Evolutionary conservation across 768 basidiomycete species (phyloP).

Genomic region (Phylloporus arenicola): DNA sequence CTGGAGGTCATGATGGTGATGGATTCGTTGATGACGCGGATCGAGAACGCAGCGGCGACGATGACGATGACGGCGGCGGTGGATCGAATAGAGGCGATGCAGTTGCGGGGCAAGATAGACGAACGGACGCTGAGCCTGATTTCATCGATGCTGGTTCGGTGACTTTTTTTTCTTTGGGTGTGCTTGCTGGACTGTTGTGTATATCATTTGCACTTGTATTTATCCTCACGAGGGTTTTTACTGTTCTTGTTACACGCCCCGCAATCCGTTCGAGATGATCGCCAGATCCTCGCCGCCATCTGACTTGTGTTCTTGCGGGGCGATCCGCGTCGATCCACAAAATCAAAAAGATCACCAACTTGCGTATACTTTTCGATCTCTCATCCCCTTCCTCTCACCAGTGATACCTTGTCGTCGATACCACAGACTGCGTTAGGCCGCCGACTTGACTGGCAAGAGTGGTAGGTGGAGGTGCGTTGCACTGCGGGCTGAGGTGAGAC

Average conservation of each 20-base stretch:
- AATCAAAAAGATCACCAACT: too few species aligned
- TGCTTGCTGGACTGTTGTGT: background rate
- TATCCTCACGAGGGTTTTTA: too few species aligned
- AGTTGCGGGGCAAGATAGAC: slow-evolving; percentile 38
- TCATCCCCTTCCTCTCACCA: too few species aligned
- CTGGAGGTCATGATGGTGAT: slow-evolving; percentile 68
- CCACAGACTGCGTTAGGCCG: too few species aligned
- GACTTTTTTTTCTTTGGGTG: slow-evolving; percentile 2
- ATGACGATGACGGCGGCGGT: slow-evolving; percentile 12
- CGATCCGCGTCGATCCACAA: background rate
- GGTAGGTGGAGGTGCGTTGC: too few species aligned
- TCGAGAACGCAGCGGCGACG: slow-evolving; percentile 63
- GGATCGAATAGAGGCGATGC: slow-evolving; percentile 29
- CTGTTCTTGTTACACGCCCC: too few species aligned
- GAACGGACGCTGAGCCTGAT: slow-evolving; percentile 45
- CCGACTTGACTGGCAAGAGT: too few species aligned
- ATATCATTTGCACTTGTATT: background rate
- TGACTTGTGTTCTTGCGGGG: background rate
- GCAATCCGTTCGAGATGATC: too few species aligned
- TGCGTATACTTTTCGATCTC: too few species aligned
- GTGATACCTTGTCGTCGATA: too few species aligned
- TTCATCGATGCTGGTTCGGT: slow-evolving; percentile 29
- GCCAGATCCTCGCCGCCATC: too few species aligned
- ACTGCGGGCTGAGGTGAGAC: too few species aligned
- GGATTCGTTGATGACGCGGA: slow-evolving; percentile 67